Percentiles rank a stretch among this genome's conserved stretches.
Conservation (phyloP, 768 basidiomycete species). For the Strobilomyces echinocephalus region DNA sequence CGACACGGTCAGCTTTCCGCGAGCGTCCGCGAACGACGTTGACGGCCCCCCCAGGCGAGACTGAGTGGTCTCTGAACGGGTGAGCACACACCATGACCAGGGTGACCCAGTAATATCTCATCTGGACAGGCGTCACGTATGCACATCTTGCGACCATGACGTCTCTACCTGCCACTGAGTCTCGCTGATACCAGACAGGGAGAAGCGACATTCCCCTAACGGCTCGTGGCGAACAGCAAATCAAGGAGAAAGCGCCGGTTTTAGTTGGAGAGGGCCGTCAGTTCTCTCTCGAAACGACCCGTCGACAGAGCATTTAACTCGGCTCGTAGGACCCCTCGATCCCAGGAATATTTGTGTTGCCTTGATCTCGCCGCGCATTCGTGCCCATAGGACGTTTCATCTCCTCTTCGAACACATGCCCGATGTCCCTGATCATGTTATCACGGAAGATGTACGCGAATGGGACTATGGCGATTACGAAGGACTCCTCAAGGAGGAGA, state of each 20-base stretch:
- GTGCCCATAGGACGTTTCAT: conserved; percentile 84
- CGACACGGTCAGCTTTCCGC: conserved; percentile 58
- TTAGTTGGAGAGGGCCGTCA: conserved; percentile 77
- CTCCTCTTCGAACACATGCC: conserved; percentile 59
- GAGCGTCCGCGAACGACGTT: not conserved
- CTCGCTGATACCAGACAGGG: conserved; percentile 60
- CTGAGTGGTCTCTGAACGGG: conserved; percentile 92
- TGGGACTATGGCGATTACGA: conserved; percentile 95
- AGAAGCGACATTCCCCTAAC: conserved; percentile 86
- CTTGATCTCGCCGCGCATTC: conserved; percentile 80
- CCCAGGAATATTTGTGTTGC: conserved; percentile 71
- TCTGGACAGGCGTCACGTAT: conserved; percentile 54
- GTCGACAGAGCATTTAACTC: not conserved
- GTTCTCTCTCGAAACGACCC: conserved; percentile 26
- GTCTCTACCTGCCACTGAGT: not conserved
- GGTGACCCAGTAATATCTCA: conserved; percentile 3
- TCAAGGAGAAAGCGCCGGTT: conserved; percentile 55
- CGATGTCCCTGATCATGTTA: conserved; percentile 44
- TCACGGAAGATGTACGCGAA: conserved; percentile 68
- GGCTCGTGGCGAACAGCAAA: conserved; percentile 62
- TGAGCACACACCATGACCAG: conserved; percentile 27
- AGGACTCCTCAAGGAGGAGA: conserved; percentile 76
- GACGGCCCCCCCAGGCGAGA: conserved; percentile 57
- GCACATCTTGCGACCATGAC: conserved; percentile 16
- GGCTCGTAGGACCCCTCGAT: conserved; percentile 61